Conservation (phyloP, 225 moss, liverwort and hornwort species). For the Bryoerythrophyllum caledonicum region DNA sequence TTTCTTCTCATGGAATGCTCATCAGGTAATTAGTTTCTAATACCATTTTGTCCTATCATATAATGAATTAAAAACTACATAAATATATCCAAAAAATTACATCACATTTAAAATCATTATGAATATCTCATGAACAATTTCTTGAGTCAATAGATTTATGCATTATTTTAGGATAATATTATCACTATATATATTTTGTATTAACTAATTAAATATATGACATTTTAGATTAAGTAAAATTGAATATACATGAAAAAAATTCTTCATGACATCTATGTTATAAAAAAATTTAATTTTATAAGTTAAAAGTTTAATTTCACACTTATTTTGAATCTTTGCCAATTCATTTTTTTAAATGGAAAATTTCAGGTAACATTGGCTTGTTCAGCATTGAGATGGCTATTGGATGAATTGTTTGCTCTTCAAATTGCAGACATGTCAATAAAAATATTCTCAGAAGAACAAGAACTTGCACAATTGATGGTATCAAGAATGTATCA, state of each 20-base stretch:
- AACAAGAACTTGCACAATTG: slow-evolving; percentile 85
- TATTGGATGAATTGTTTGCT: slow-evolving; percentile 89
- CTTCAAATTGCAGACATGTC: slow-evolving; percentile 90
- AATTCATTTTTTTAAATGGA: background rate
- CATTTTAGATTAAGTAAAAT: background rate
- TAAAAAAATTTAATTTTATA: rapidly evolving
- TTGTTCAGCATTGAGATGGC: slow-evolving; percentile 87
- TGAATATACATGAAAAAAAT: background rate
- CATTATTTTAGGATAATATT: no score
- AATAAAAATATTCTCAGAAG: slow-evolving; percentile 83
- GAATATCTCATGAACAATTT: background rate
- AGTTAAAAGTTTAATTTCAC: rapidly evolving
- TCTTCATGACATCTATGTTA: background rate
- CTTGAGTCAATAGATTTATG: no score
- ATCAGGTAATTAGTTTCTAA: slow-evolving; percentile 51
- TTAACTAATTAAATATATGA: no score
- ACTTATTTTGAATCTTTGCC: background rate
- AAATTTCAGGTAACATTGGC: slow-evolving; percentile 67
- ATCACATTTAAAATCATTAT: background rate
- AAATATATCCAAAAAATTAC: no score
- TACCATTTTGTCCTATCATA: background rate
- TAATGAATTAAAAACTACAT: background rate
- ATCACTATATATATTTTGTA: no score
- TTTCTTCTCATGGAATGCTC: slow-evolving; percentile 92
- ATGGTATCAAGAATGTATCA: slow-evolving; percentile 94